These are phyloP conservation scores for Sordariomycetes sp. DNA, from an alignment of 2,329 filamentous ascomycete species.

Conservation along the genomic window DNA sequence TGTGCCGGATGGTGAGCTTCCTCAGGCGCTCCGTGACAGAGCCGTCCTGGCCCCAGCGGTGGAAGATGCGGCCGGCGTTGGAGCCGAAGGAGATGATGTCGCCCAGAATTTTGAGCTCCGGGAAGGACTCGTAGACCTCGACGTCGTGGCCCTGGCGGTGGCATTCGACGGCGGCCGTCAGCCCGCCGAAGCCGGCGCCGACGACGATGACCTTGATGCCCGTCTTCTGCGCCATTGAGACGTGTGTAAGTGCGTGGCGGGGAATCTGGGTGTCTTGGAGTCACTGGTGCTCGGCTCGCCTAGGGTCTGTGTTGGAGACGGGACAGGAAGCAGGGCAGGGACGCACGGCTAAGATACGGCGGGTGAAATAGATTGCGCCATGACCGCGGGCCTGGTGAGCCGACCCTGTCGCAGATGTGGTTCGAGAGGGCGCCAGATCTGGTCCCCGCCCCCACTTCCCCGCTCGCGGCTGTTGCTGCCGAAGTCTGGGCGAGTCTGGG, in stretches of 20 bases:
- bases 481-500: not conserved
- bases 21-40: not conserved
- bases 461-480: not conserved
- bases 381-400: too few relatives aligned
- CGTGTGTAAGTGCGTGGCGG: not conserved
- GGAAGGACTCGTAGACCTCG: constrained; percentile 46
- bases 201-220: constrained; percentile 5
- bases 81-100: constrained; percentile 53
- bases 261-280: too few relatives aligned
- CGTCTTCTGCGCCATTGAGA: constrained; percentile 3
- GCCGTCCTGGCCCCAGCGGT: constrained; percentile 40
- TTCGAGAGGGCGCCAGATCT: not conserved
- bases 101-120: constrained; percentile 45
- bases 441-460: not conserved
- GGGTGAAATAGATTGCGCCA: too few relatives aligned
- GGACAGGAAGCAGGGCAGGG: too few relatives aligned
- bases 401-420: too few relatives aligned
- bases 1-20: constrained; percentile 10
- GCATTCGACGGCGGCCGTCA: constrained; percentile 53
- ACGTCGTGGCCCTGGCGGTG: constrained; percentile 49
- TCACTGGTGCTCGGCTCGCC: too few relatives aligned
- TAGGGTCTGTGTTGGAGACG: too few relatives aligned
- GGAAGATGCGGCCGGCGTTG: constrained; percentile 50
- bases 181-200: constrained; percentile 39
- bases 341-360: too few relatives aligned